A percentile compares a stretch with the other conserved stretches of the same genome.
Evolutionary conservation across 129 eudicot species (phyloP).

Genomic region (Silybum marianum): DNA sequence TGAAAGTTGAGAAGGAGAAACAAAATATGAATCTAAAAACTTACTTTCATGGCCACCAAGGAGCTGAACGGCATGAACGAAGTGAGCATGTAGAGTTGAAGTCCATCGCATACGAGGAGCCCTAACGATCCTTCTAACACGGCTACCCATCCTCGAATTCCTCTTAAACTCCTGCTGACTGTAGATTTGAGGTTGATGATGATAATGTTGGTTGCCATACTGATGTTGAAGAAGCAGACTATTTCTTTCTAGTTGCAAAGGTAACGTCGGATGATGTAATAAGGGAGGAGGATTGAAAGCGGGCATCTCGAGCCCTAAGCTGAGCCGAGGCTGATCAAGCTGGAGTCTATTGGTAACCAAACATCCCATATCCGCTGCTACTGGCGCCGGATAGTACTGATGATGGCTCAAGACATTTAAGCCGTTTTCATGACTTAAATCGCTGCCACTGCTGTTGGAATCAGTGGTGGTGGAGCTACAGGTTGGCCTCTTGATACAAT

Average conservation of each 20-base stretch:
- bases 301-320: slow-evolving; percentile 54
- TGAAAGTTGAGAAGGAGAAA: not conserved
- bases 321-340: slow-evolving; percentile 49
- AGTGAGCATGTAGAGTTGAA: slow-evolving; percentile 90
- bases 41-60: slow-evolving; percentile 97
- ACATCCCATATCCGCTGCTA: slow-evolving; percentile 20
- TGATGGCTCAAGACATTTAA: slow-evolving; percentile 24
- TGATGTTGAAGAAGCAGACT: slow-evolving; percentile 29
- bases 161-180: slow-evolving; percentile 66
- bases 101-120: slow-evolving; percentile 99
- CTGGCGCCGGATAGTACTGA: slow-evolving; percentile 4
- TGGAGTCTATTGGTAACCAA: slow-evolving; percentile 7
- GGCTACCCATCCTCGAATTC: slow-evolving; percentile 47
- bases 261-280: slow-evolving; percentile 17
- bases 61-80: slow-evolving; percentile 91
- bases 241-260: slow-evolving; percentile 30
- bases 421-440: slow-evolving; percentile 61
- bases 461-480: slow-evolving; percentile 51
- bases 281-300: slow-evolving; percentile 10
- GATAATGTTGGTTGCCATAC: slow-evolving; percentile 35
- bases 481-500: not conserved
- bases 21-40: slow-evolving; percentile 16
- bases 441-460: slow-evolving; percentile 71
- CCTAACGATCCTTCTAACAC: slow-evolving; percentile 62
- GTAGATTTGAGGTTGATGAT: slow-evolving; percentile 52